Evolutionary conservation across 75 land plant species (phyloP).

Genomic region (Picea glauca): DNA sequence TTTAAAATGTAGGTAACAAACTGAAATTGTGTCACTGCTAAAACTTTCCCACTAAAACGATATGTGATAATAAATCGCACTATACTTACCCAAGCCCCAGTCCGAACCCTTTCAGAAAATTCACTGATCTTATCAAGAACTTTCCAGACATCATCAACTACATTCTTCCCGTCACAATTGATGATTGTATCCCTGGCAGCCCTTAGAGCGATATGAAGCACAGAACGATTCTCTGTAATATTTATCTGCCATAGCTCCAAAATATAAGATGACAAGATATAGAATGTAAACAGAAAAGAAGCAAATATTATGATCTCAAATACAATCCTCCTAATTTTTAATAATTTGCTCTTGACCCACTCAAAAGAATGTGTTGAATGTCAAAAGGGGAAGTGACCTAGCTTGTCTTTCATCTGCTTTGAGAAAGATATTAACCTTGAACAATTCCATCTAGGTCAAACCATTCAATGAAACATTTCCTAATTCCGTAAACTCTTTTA

Average conservation of each 20-base stretch:
- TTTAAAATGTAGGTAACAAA: background rate
- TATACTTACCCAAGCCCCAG: constrained; percentile 82
- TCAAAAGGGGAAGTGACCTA: background rate
- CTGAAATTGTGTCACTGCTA: background rate
- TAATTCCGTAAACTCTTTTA: background rate
- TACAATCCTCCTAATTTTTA: background rate
- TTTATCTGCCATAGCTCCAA: constrained; percentile 57
- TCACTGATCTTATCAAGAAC: constrained; percentile 82
- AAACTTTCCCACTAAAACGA: background rate
- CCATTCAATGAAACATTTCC: background rate
- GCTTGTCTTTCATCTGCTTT: background rate
- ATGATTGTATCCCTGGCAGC: constrained; percentile 72
- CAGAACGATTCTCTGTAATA: constrained; percentile 82
- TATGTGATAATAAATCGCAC: background rate
- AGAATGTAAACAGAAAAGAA: background rate
- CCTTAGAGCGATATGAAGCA: constrained; percentile 91
- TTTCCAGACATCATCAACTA: constrained; percentile 94
- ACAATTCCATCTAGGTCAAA: background rate
- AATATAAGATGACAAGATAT: background rate
- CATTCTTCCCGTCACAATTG: constrained; percentile 81
- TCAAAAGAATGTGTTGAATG: background rate
- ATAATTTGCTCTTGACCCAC: background rate
- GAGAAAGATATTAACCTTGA: too few species aligned
- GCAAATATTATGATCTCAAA: background rate
- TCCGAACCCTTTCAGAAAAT: constrained; percentile 79